A percentile compares a stretch with the other conserved stretches of the same genome.
phyloP scores from a whole-genome alignment of 2,329 filamentous ascomycete genomes.

The Neurospora sp. region DNA sequence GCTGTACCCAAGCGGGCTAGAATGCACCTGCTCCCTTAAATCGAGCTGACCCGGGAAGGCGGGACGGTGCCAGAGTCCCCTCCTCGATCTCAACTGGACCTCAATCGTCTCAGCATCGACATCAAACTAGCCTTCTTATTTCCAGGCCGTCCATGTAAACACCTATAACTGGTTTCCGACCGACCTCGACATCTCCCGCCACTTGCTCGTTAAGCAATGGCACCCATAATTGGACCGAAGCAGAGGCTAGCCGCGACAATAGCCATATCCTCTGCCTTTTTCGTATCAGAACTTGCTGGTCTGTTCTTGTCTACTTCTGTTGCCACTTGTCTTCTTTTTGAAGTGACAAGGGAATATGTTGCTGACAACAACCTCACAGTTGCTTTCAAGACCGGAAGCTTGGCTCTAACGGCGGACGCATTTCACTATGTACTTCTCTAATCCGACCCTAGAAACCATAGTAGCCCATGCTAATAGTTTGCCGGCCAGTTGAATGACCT shows the following conservation, averaged over 20 bases:
- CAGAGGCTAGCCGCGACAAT: conserved; percentile 39
- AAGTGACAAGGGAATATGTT: neutral
- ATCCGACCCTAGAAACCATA: neutral
- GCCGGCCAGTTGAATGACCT: conserved; percentile 54
- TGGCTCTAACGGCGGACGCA: conserved; percentile 66
- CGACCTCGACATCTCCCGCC: neutral
- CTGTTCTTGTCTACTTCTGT: neutral
- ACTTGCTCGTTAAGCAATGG: conserved; percentile 21
- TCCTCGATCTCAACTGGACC: neutral
- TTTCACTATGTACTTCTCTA: conserved; percentile 58
- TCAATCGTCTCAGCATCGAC: neutral
- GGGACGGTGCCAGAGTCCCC: neutral
- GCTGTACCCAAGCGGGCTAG: neutral
- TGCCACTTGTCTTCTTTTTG: neutral
- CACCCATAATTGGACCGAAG: conserved; percentile 28
- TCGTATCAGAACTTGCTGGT: conserved; percentile 42
- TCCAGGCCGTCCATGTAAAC: neutral
- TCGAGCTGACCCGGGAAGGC: neutral
- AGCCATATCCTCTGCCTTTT: conserved; percentile 39
- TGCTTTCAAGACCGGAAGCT: conserved; percentile 60
- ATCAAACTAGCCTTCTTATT: neutral
- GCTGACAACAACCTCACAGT: conserved; percentile 28
- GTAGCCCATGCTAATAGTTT: neutral
- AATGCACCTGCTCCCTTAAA: neutral
- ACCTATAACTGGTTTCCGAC: neutral